A percentile compares a stretch with the other conserved stretches of the same genome.
phyloP scores from a whole-genome alignment of 2,329 filamentous ascomycete genomes.

The Penicillium sp. region DNA sequence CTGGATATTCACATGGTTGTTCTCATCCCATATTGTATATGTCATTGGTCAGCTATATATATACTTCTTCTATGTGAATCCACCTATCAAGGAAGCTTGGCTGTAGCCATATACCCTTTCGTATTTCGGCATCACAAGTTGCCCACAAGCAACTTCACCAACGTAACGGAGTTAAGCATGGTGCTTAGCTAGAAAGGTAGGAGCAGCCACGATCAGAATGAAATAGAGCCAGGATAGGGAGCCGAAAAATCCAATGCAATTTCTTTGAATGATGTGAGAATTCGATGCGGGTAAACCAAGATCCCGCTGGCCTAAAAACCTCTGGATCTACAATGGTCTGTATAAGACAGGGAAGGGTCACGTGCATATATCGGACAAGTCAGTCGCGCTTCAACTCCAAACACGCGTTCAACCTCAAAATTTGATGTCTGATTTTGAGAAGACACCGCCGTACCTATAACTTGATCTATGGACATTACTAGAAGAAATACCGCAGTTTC shows the following conservation, averaged over 20 bases:
- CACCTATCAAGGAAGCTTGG: background rate
- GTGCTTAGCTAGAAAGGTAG: background rate
- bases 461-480: background rate
- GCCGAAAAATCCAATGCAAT: background rate
- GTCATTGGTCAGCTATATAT: background rate
- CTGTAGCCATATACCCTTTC: background rate
- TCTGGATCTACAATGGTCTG: background rate
- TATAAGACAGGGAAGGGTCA: background rate
- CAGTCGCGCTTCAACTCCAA: background rate
- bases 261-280: background rate
- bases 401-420: background rate
- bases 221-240: background rate
- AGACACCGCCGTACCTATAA: background rate
- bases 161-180: background rate
- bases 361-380: background rate
- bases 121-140: background rate
- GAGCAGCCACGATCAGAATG: background rate
- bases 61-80: background rate
- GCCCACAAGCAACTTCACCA: background rate
- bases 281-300: background rate
- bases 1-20: background rate
- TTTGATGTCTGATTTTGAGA: background rate
- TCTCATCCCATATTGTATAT: background rate
- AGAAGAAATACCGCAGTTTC: background rate
- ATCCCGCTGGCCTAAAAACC: background rate